A percentile compares a stretch with the other conserved stretches of the same genome.
Evolutionary conservation across 1,284 basidiomycete genomes (phyloP).

Genomic region (Inonotus obliquus): DNA sequence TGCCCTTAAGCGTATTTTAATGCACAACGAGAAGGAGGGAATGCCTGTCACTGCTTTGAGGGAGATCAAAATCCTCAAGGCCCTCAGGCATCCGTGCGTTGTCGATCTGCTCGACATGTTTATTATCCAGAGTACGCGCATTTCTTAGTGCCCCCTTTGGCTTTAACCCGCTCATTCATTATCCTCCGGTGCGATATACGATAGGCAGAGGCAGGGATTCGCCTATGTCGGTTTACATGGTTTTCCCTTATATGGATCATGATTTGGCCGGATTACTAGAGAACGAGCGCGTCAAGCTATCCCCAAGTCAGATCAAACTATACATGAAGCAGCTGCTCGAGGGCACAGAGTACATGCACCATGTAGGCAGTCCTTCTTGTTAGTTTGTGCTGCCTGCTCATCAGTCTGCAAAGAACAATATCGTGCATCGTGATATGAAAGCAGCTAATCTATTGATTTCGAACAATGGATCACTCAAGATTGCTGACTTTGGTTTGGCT

Average conservation of each 20-base stretch:
- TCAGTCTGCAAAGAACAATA: constrained; percentile 66
- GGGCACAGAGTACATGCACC: constrained; percentile 94
- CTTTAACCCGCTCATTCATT: background rate
- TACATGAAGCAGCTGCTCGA: constrained; percentile 95
- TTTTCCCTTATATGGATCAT: constrained; percentile 99
- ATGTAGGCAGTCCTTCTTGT: constrained; percentile 43
- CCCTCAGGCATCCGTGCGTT: constrained; percentile 80
- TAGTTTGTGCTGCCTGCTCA: constrained; percentile 13
- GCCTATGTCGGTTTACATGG: constrained; percentile 91
- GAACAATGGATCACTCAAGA: constrained; percentile 77
- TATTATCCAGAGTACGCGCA: constrained; percentile 58
- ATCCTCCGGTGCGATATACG: background rate
- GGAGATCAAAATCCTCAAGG: constrained; percentile 98
- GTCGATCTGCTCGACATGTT: constrained; percentile 94
- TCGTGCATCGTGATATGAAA: constrained; percentile 98
- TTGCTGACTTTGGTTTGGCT: constrained; percentile 97
- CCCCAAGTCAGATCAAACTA: constrained; percentile 86
- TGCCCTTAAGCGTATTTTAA: constrained; percentile 91
- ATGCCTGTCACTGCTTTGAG: constrained; percentile 95
- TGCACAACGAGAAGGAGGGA: constrained; percentile 95
- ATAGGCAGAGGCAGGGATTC: constrained; percentile 56
- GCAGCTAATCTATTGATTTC: constrained; percentile 95
- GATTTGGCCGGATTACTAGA: constrained; percentile 93
- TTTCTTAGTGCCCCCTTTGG: constrained; percentile 1
- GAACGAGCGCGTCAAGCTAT: constrained; percentile 80